Base-by-base conservation (phyloP, 2,329 filamentous ascomycete species). In the Xylariomycetidae sp. region DNA sequence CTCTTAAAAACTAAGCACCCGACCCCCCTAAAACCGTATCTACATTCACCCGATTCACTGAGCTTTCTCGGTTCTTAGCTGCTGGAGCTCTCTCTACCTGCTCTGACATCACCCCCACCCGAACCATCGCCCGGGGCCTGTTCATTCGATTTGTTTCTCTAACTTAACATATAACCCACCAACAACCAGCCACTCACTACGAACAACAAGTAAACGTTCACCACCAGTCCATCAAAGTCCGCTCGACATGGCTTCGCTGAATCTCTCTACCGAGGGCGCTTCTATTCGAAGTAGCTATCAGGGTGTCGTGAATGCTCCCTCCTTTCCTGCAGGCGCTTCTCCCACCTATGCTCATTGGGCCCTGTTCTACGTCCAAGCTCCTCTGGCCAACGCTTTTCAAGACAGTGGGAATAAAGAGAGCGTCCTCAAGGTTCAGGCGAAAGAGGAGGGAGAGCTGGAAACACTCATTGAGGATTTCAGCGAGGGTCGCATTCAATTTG, bases 391-490 rank as follows among this genome's bases (percentile, higher is more conserved):
- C 66, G 89, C 89, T 39, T 98, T 98, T 61, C 88, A 95, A 63
- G 86, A 92, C 57, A 73, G 77, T 37, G 82, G 77, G 25, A 72
- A 79, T 46, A 97, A 96, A 67, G 90, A 97, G 66, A 97, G 90
- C 61, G 78, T 96, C 2, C 69, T 98, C 48, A 97, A 96, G 65
- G 90, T 98, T 32, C 88, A 97, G 59, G 82, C 74, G 56, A 94
- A 87, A 30, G 90, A 89, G 69, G 89, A 96, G 66, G 92, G 92
- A 43, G 90, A 98, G 63, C 71, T 98, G 42, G 69, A 80, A 37
- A 88, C 96, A 46, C 72, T 98, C 38, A 77, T 94, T 50, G 92
- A 98, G 49, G 92, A 98, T 45, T 95, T 98, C 64, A 97, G 83
- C 48, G 92, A 98, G 61, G 92, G 92, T 34, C 84, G 88, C 52